phyloP scores from a whole-genome alignment of 805 yeast genomes.

The Starmerella floricola region DNA sequence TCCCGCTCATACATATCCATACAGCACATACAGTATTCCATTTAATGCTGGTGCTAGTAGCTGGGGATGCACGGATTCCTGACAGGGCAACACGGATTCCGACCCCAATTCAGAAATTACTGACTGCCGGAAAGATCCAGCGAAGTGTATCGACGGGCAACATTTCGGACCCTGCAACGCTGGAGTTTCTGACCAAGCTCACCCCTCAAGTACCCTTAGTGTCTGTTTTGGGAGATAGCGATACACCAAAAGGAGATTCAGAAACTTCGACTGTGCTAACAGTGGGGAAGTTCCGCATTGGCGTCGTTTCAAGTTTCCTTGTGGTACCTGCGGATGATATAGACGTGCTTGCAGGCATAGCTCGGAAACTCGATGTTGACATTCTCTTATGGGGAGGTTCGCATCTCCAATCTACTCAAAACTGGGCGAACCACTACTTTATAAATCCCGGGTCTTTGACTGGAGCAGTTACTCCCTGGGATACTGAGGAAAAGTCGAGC shows the following conservation, averaged over 20 bases:
- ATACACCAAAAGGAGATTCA: constrained; percentile 34
- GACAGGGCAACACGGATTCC: constrained; percentile 53
- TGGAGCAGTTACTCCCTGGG: constrained; percentile 69
- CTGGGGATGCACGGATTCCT: constrained; percentile 86
- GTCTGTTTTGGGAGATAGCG: constrained; percentile 74
- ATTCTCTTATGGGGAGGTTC: constrained; percentile 87
- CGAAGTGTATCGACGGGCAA: constrained; percentile 82
- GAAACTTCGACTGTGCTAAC: constrained; percentile 56
- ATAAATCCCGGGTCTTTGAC: constrained; percentile 96
- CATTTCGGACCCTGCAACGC: constrained; percentile 50
- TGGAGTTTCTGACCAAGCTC: constrained; percentile 50
- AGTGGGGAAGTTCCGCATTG: constrained; percentile 63
- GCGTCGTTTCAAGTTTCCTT: constrained; percentile 73
- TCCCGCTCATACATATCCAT: no score
- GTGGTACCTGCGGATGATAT: constrained; percentile 82
- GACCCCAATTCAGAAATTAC: constrained; percentile 52
- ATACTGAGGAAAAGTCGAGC: constrained; percentile 30
- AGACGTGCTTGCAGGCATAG: constrained; percentile 63
- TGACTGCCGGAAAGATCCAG: constrained; percentile 74
- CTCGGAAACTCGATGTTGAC: constrained; percentile 87
- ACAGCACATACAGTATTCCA: no score
- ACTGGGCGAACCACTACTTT: constrained; percentile 82
- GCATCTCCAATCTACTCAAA: constrained; percentile 84
- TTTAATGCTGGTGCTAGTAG: constrained; percentile 66
- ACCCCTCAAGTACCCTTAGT: constrained; percentile 50